Percentiles rank a stretch among this genome's conserved stretches.
Conservation (phyloP, 345 rosid genomes). For the Kandelia obovata region DNA sequence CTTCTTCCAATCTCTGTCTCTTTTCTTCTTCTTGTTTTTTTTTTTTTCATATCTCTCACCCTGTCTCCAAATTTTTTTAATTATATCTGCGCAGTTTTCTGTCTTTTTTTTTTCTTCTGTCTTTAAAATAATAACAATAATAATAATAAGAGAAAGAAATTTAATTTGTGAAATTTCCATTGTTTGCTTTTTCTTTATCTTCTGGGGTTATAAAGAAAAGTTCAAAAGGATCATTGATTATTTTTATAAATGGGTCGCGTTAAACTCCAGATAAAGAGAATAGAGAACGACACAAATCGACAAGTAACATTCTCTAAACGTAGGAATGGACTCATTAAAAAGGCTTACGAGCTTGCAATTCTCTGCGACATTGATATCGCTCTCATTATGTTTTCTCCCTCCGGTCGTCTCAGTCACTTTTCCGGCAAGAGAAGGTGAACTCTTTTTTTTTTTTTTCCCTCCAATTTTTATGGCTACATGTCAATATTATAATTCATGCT, state of each 20-base stretch:
- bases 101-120: no score
- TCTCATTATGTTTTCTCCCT: conserved; percentile 78
- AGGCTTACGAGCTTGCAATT: conserved; percentile 76
- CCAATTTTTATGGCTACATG: neutral
- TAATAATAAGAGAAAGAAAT: no score
- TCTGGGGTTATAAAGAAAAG: neutral
- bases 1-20: no score
- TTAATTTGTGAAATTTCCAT: no score
- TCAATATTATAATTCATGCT: neutral
- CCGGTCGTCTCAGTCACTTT: conserved; percentile 61
- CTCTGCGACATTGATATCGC: conserved; percentile 85
- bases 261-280: conserved; percentile 66
- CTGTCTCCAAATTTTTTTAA: no score
- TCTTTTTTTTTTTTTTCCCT: neutral
- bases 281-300: conserved; percentile 67
- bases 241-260: conserved; percentile 60
- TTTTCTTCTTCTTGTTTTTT: no score
- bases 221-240: neutral
- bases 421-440: conserved; percentile 63
- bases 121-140: no score
- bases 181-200: neutral
- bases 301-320: conserved; percentile 84
- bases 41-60: no score
- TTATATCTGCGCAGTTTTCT: no score
- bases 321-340: conserved; percentile 77